A percentile compares a stretch with the other conserved stretches of the same genome.
Conservation (phyloP, 306 rosid genomes). For the Prunus mongolica region DNA sequence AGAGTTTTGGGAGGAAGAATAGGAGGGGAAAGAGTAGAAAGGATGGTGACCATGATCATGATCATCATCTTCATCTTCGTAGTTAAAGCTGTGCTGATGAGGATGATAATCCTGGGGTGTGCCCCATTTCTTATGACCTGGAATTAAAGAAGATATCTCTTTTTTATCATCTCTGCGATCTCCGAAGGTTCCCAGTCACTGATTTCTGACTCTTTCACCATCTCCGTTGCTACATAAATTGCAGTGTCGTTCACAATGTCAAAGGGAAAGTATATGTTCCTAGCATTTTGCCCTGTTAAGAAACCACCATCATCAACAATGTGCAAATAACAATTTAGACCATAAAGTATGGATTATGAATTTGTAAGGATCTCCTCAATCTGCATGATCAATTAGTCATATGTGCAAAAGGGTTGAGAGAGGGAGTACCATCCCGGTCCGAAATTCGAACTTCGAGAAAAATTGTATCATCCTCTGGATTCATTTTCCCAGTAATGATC, state of each 20-base stretch:
- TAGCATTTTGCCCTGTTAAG: constrained; percentile 39
- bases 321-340: too few relatives aligned
- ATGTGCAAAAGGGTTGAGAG: not conserved
- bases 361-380: not conserved
- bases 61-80: constrained; percentile 36
- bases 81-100: constrained; percentile 55
- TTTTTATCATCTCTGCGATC: constrained; percentile 75
- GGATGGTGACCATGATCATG: constrained; percentile 37
- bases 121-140: constrained; percentile 46
- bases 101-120: constrained; percentile 29
- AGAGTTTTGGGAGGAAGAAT: constrained; percentile 54
- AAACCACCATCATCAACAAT: not conserved
- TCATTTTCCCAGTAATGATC: constrained; percentile 71
- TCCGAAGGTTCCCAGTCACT: constrained; percentile 66
- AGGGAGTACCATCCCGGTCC: constrained; percentile 40
- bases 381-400: not conserved
- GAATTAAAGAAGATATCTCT: constrained; percentile 49
- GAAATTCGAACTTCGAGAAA: constrained; percentile 61
- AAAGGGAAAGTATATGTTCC: constrained; percentile 68
- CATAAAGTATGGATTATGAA: not conserved
- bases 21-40: constrained; percentile 43
- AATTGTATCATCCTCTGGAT: constrained; percentile 56
- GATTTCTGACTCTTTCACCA: constrained; percentile 84
- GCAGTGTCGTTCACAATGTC: constrained; percentile 73
- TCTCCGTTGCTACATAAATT: constrained; percentile 68